Conservation (phyloP, 108 stramenopile species). For the Cyclotella choctawhatcheeana region DNA sequence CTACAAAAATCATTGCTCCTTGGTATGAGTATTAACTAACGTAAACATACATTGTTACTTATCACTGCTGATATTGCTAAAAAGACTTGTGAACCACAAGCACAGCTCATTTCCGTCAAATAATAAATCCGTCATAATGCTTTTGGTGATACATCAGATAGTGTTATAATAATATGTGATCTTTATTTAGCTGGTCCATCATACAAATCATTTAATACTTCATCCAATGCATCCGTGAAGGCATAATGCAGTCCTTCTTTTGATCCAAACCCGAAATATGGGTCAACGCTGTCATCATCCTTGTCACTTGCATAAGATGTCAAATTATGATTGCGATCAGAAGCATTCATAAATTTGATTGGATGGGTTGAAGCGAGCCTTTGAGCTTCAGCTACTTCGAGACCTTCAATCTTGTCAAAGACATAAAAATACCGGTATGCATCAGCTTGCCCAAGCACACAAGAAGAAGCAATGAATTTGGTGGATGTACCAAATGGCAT, state of each 20-base stretch:
- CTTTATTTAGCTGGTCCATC: too few relatives aligned
- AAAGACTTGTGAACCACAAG: too few relatives aligned
- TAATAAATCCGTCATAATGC: too few relatives aligned
- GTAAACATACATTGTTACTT: too few relatives aligned
- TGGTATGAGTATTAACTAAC: too few relatives aligned
- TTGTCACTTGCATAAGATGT: background rate
- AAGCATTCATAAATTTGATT: conserved; percentile 14
- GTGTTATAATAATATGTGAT: too few relatives aligned
- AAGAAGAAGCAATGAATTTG: conserved; percentile 14
- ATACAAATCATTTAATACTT: too few relatives aligned
- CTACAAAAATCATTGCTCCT: too few relatives aligned
- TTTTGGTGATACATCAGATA: too few relatives aligned
- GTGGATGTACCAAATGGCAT: conserved; percentile 10
- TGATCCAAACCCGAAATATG: background rate
- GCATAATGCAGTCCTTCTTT: conserved; percentile 1
- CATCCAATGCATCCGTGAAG: conserved; percentile 3
- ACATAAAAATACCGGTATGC: conserved; percentile 4
- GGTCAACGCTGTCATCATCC: conserved; percentile 8
- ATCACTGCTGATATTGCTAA: too few relatives aligned
- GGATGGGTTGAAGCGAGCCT: background rate
- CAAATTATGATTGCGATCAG: background rate
- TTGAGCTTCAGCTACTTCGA: background rate
- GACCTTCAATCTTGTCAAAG: conserved; percentile 16
- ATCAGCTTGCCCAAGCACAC: conserved; percentile 15
- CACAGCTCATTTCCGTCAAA: too few relatives aligned